Evolutionary conservation across 306 rosid genomes (phyloP).

Genomic region (Gleditsia sinensis): DNA sequence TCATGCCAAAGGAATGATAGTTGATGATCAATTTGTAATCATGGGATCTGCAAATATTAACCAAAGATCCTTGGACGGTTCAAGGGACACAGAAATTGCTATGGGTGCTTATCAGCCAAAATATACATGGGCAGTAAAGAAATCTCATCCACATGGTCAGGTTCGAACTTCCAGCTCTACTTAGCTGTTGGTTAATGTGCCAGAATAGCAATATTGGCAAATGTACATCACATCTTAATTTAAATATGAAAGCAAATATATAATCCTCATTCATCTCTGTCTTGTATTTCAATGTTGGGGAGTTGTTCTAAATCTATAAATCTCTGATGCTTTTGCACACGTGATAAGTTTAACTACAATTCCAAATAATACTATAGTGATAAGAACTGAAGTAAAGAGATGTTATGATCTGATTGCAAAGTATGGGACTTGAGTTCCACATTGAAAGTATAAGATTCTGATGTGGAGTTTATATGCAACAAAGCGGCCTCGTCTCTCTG

Average conservation of each 20-base stretch:
- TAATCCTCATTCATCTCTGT: not conserved
- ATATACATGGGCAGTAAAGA: conserved; percentile 53
- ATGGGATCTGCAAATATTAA: conserved; percentile 82
- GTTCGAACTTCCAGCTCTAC: conserved; percentile 35
- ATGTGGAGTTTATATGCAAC: no score
- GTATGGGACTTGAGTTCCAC: no score
- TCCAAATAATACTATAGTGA: no score
- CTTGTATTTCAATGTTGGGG: not conserved
- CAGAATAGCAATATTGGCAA: not conserved
- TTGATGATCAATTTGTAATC: conserved; percentile 65
- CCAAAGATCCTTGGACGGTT: conserved; percentile 81
- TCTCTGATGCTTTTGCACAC: not conserved
- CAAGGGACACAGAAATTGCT: conserved; percentile 79
- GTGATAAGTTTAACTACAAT: not conserved
- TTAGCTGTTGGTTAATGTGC: conserved; percentile 7
- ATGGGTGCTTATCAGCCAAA: conserved; percentile 83
- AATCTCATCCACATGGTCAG: conserved; percentile 70
- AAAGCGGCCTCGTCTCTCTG: no score
- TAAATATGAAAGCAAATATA: not conserved
- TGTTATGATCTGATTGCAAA: no score
- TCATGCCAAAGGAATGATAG: conserved; percentile 78
- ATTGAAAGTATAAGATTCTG: no score
- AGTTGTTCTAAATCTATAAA: not conserved
- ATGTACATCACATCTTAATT: not conserved
- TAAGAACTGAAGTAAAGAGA: no score